Conservation (phyloP, 2,329 filamentous ascomycete genomes). For the Colletotrichum sp. region DNA sequence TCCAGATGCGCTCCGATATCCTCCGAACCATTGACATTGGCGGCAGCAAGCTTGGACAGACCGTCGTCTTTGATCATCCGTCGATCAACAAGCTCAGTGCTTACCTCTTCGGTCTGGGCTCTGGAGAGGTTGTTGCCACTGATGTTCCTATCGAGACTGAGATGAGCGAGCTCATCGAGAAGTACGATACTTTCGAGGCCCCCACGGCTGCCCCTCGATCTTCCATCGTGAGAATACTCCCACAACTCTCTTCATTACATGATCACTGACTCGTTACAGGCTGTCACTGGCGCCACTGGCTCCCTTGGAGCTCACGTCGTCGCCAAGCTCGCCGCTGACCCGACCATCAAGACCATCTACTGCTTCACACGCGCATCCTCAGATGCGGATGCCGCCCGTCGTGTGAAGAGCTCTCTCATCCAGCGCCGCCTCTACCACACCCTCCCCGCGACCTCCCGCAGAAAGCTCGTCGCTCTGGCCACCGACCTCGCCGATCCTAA, state of each 20-base stretch:
- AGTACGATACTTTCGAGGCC: constrained; percentile 20
- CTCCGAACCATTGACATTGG: constrained; percentile 54
- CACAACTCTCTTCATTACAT: too few relatives aligned
- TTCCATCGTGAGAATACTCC: background rate
- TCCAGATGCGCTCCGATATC: constrained; percentile 58
- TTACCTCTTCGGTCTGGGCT: constrained; percentile 47
- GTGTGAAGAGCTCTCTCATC: constrained; percentile 26
- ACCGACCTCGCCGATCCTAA: constrained; percentile 42
- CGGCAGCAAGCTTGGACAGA: constrained; percentile 53
- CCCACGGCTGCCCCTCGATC: background rate
- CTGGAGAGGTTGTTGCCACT: constrained; percentile 34
- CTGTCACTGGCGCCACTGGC: constrained; percentile 70
- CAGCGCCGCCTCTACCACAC: constrained; percentile 39
- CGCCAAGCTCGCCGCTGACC: constrained; percentile 61
- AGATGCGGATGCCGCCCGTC: constrained; percentile 23
- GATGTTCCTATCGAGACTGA: constrained; percentile 32
- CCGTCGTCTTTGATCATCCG: constrained; percentile 64
- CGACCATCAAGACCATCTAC: constrained; percentile 58
- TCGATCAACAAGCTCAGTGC: constrained; percentile 50
- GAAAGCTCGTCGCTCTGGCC: constrained; percentile 31
- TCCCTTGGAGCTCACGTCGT: constrained; percentile 68
- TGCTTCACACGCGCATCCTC: constrained; percentile 53
- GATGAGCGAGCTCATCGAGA: constrained; percentile 26
- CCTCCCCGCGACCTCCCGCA: constrained; percentile 16
- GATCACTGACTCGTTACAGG: constrained; percentile 21